Evolutionary conservation across 345 rosid genomes (phyloP).

Genomic region (Linum tenue): DNA sequence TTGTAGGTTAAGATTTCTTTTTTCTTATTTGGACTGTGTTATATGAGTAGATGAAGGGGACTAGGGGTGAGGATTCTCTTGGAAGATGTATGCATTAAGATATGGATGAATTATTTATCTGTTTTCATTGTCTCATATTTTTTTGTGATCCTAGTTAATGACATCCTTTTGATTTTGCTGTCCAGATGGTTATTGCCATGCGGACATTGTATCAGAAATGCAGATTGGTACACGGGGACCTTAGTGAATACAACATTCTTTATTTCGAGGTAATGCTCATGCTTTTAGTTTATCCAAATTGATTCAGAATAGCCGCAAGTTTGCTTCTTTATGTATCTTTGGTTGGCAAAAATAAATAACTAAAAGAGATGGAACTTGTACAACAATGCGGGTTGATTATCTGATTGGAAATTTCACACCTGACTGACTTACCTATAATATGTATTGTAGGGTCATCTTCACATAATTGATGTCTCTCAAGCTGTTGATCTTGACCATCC

Average conservation of each 20-base stretch:
- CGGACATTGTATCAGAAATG: conserved; percentile 79
- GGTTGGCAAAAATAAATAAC: too few species aligned
- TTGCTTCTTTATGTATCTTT: too few species aligned
- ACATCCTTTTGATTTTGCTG: conserved; percentile 4
- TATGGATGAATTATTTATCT: background rate
- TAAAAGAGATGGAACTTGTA: too few species aligned
- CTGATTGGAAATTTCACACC: too few species aligned
- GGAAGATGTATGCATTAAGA: too few species aligned
- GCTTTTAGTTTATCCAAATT: background rate
- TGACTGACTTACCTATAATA: too few species aligned
- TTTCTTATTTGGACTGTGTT: too few species aligned
- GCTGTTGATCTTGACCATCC: conserved; percentile 96
- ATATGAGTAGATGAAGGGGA: too few species aligned
- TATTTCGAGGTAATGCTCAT: conserved; percentile 60
- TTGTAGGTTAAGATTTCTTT: too few species aligned
- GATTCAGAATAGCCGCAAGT: too few species aligned
- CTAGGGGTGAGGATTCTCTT: too few species aligned
- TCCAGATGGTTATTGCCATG: conserved; percentile 74
- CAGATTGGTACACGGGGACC: conserved; percentile 94
- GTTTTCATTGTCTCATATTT: background rate
- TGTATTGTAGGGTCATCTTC: conserved; percentile 58
- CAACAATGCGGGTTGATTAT: too few species aligned
- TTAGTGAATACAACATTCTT: conserved; percentile 93
- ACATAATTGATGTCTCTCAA: conserved; percentile 91
- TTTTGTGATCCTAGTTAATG: conserved; percentile 1